Evolutionary conservation across 108 stramenopile species (phyloP).

Genomic region (Asterionellopsis glacialis): DNA sequence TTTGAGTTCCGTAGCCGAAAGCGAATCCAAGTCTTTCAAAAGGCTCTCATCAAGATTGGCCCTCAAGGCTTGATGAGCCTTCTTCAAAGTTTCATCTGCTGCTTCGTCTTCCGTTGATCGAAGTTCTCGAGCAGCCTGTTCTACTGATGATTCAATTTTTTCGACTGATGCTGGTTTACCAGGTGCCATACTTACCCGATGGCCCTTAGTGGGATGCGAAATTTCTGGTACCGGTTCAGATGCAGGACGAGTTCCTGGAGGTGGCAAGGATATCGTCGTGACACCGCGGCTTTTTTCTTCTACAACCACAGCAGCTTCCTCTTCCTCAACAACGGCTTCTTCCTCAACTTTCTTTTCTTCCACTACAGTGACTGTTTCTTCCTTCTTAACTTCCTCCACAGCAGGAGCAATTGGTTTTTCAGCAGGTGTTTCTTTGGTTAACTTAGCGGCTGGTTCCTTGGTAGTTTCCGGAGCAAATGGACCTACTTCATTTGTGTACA

Average conservation of each 20-base stretch:
- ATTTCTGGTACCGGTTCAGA: neutral
- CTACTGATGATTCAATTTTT: neutral
- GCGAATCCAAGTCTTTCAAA: constrained; percentile 44
- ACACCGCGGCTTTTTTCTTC: neutral
- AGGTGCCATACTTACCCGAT: constrained; percentile 4
- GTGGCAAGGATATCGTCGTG: neutral
- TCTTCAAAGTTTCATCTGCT: constrained; percentile 12
- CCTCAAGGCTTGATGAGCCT: constrained; percentile 20
- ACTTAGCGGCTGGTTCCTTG: no score
- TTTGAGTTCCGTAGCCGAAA: constrained; percentile 45
- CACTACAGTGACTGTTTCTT: neutral
- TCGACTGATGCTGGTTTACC: neutral
- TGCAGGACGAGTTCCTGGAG: constrained; percentile 1
- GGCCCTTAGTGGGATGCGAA: constrained; percentile 10
- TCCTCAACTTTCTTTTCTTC: constrained; percentile 1
- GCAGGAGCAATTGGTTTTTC: neutral
- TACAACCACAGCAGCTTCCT: neutral
- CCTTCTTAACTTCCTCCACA: neutral
- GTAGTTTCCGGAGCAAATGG: neutral
- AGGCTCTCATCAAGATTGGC: constrained; percentile 37
- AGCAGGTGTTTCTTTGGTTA: neutral
- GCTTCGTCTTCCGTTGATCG: constrained; percentile 4
- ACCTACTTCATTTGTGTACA: neutral
- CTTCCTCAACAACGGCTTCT: neutral
- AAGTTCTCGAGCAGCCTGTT: constrained; percentile 27